Conservation (phyloP, 2,329 filamentous ascomycete genomes). For the Capronia americana region DNA sequence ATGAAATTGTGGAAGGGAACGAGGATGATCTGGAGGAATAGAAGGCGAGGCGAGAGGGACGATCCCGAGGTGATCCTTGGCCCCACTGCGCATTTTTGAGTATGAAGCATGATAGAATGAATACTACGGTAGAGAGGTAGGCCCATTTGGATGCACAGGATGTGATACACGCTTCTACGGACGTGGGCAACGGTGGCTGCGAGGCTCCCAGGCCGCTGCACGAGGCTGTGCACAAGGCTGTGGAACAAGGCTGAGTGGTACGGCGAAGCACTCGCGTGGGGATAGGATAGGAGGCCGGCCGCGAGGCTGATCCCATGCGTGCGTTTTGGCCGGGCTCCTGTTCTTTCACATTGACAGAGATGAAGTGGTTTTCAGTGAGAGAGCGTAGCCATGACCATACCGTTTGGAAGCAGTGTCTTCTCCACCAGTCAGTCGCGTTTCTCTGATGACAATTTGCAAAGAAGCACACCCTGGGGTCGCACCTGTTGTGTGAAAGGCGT, state of each 20-base stretch:
- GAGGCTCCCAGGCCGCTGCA: neutral
- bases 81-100: neutral
- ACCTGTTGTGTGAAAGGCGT: neutral
- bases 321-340: too few species aligned
- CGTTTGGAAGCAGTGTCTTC: neutral
- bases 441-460: neutral
- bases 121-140: neutral
- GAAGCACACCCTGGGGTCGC: neutral
- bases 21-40: constrained; percentile 11
- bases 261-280: neutral
- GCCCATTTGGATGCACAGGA: neutral
- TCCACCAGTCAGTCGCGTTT: neutral
- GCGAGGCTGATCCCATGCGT: too few species aligned
- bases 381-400: neutral
- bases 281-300: too few species aligned
- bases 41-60: neutral
- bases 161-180: too few species aligned
- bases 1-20: constrained; percentile 40
- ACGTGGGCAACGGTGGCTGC: neutral
- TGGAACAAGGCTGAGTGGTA: neutral
- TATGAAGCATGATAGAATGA: neutral
- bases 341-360: neutral
- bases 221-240: too few species aligned
- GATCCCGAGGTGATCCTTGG: neutral
- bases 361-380: neutral